These are phyloP conservation scores for Hericium erinaceus DNA, from an alignment of 768 basidiomycete species.

Conservation along the genomic window DNA sequence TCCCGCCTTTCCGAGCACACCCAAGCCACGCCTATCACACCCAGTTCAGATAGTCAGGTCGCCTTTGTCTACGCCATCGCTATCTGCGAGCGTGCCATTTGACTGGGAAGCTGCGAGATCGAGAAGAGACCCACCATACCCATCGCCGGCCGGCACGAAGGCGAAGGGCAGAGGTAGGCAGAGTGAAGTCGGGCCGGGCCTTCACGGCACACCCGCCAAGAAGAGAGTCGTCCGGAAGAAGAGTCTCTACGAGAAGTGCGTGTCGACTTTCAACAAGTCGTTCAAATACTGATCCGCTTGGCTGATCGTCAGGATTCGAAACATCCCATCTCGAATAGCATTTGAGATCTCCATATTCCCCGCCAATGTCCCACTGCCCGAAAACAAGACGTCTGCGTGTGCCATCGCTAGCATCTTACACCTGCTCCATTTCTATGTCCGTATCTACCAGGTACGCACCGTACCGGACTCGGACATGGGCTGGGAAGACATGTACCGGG, in stretches of 20 bases:
- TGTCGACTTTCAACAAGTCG: neutral
- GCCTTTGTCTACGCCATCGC: constrained; percentile 58
- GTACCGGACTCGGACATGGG: constrained; percentile 60
- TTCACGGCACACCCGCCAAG: constrained; percentile 33
- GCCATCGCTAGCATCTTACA: constrained; percentile 59
- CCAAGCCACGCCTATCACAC: constrained; percentile 36
- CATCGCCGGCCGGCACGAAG: constrained; percentile 39
- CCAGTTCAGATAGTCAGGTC: constrained; percentile 37
- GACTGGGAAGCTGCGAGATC: constrained; percentile 84
- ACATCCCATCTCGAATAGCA: constrained; percentile 60
- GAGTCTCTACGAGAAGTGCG: constrained; percentile 51
- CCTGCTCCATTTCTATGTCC: constrained; percentile 55
- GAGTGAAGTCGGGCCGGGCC: constrained; percentile 21
- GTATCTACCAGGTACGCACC: constrained; percentile 46
- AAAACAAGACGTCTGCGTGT: constrained; percentile 55
- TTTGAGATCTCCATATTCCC: constrained; percentile 80
- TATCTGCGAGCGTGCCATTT: constrained; percentile 70
- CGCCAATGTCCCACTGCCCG: constrained; percentile 68
- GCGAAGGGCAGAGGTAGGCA: constrained; percentile 31
- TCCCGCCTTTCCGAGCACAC: constrained; percentile 30
- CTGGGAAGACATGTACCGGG: constrained; percentile 73
- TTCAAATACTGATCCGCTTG: neutral
- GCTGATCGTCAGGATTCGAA: constrained; percentile 37
- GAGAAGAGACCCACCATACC: constrained; percentile 63
- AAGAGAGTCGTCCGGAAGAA: constrained; percentile 59